Percentiles rank a stretch among this genome's conserved stretches.
phyloP scores from a whole-genome alignment of 2,329 filamentous ascomycete genomes.

The Sarocladiaceae sp. region DNA sequence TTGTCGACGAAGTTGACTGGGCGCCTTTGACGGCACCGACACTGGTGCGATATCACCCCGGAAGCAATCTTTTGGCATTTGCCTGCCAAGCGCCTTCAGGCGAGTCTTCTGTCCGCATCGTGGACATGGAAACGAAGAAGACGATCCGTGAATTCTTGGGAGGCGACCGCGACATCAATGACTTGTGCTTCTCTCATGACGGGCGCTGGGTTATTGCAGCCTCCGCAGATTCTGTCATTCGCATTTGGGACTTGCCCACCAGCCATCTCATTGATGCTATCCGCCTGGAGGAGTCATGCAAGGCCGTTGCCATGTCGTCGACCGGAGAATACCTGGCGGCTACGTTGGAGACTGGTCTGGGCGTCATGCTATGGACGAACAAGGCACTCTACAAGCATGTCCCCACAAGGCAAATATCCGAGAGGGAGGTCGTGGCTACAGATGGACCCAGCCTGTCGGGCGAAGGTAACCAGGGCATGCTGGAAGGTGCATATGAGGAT shows the following conservation, averaged over 20 bases:
- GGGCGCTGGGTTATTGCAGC: conserved; percentile 90
- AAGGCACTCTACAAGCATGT: conserved; percentile 85
- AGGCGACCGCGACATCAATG: conserved; percentile 64
- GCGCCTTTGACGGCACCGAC: conserved; percentile 66
- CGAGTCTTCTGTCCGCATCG: conserved; percentile 78
- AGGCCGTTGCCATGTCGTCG: conserved; percentile 76
- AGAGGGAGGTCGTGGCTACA: conserved; percentile 62
- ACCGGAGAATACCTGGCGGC: conserved; percentile 95
- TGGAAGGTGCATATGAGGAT: conserved; percentile 70
- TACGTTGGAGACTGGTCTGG: conserved; percentile 72
- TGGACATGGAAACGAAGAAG: conserved; percentile 85
- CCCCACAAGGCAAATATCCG: conserved; percentile 76
- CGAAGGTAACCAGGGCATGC: conserved; percentile 67
- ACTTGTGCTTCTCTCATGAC: conserved; percentile 85
- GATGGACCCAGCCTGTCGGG: conserved; percentile 70
- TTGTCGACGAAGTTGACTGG: conserved; percentile 80
- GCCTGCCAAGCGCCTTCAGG: conserved; percentile 55
- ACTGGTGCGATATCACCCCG: conserved; percentile 71
- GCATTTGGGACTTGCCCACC: conserved; percentile 93
- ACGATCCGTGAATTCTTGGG: conserved; percentile 92
- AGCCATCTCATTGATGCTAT: conserved; percentile 94
- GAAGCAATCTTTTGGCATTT: conserved; percentile 80
- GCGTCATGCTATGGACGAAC: conserved; percentile 96
- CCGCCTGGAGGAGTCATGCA: conserved; percentile 70
- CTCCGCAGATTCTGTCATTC: conserved; percentile 70